These are phyloP conservation scores for Suillus weaverae DNA, from an alignment of 768 basidiomycete genomes.

Conservation along the genomic window DNA sequence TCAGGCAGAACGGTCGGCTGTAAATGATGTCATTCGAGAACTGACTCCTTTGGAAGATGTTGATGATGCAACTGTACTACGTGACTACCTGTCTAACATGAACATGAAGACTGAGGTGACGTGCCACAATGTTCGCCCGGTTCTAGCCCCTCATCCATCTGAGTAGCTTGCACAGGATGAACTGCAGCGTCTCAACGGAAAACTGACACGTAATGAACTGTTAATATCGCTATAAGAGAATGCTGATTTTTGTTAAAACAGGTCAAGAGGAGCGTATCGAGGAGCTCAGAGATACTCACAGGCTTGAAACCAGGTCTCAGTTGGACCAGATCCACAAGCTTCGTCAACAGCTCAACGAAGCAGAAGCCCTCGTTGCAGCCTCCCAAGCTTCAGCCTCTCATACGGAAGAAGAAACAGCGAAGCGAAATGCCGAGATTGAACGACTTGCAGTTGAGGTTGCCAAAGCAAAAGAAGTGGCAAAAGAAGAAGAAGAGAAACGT, in stretches of 20 bases:
- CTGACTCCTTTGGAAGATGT: conserved; percentile 70
- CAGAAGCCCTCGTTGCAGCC: conserved; percentile 67
- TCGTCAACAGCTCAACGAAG: conserved; percentile 64
- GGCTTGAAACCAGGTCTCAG: conserved; percentile 76
- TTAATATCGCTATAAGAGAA: neutral
- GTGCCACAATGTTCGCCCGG: neutral
- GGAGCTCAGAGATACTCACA: conserved; percentile 83
- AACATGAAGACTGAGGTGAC: conserved; percentile 70
- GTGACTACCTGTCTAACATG: conserved; percentile 69
- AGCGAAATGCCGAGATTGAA: conserved; percentile 55
- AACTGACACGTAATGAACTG: conserved; percentile 64
- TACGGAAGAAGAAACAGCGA: conserved; percentile 49
- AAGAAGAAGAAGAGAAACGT: conserved; percentile 97
- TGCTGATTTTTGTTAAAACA: conserved; percentile 31
- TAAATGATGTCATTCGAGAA: conserved; percentile 67
- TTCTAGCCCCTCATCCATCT: neutral
- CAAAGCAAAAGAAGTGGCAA: conserved; percentile 58
- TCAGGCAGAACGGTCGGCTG: conserved; percentile 68
- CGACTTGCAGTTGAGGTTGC: conserved; percentile 65
- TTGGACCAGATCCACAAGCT: conserved; percentile 72
- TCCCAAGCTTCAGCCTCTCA: conserved; percentile 48
- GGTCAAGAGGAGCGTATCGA: conserved; percentile 84
- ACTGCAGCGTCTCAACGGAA: conserved; percentile 68
- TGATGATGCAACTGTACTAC: conserved; percentile 63
- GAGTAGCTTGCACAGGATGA: conserved; percentile 72